Conservation (phyloP, 257 asterid genomes). For the Ehretia macrophylla region DNA sequence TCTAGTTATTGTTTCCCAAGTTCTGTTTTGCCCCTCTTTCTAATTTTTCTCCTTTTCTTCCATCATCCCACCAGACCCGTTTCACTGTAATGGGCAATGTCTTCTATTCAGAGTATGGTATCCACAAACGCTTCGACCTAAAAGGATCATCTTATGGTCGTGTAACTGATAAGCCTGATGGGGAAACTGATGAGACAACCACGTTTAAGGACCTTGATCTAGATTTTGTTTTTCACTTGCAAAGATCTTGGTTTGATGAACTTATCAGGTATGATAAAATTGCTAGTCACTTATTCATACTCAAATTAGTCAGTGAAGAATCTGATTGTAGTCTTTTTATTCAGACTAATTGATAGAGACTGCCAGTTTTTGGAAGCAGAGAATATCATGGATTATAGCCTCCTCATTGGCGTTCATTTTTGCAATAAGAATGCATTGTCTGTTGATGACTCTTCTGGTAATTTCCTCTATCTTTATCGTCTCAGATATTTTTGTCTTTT, state of each 20-base stretch:
- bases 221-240: constrained; percentile 56
- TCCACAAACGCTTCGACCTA: constrained; percentile 74
- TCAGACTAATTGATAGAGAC: constrained; percentile 69
- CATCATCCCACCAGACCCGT: constrained; percentile 21
- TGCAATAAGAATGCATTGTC: constrained; percentile 31
- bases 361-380: constrained; percentile 84
- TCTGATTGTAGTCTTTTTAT: constrained; percentile 1
- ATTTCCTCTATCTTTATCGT: not conserved
- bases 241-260: constrained; percentile 62
- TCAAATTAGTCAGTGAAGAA: not conserved
- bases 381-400: constrained; percentile 86
- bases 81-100: constrained; percentile 82
- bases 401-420: constrained; percentile 76
- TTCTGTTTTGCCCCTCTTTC: constrained; percentile 2
- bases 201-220: constrained; percentile 84
- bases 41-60: not conserved
- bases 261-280: constrained; percentile 50
- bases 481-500: not conserved
- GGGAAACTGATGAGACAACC: constrained; percentile 74
- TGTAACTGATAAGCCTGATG: constrained; percentile 54
- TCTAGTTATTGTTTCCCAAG: constrained; percentile 4
- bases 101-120: constrained; percentile 76
- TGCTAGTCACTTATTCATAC: not conserved
- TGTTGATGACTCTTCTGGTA: constrained; percentile 9
- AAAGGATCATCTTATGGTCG: constrained; percentile 89